Evolutionary conservation across 495 filamentous ascomycete genomes (phyloP).

Genomic region (Aspergillus sclerotiicarbonarius): DNA sequence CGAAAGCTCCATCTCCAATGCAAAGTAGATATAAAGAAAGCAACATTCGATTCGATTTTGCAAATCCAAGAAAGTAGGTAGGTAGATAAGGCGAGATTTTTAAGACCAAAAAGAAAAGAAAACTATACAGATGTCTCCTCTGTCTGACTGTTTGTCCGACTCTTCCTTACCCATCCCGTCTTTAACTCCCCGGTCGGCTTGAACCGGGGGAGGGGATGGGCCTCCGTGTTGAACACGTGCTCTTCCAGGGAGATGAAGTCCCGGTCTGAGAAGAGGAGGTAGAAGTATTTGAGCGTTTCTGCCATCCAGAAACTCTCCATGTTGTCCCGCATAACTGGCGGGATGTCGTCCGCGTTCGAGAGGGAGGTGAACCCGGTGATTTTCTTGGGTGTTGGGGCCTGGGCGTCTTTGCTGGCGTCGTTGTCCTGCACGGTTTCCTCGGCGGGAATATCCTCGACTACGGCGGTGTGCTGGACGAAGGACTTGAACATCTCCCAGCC

Average conservation of each 20-base stretch:
- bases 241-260: conserved; percentile 82
- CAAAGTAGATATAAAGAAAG: background rate
- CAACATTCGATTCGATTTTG: background rate
- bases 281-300: conserved; percentile 97
- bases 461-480: conserved; percentile 78
- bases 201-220: conserved; percentile 86
- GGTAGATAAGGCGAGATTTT: too few species aligned
- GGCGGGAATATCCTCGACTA: conserved; percentile 46
- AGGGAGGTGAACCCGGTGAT: conserved; percentile 75
- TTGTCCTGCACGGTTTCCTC: conserved; percentile 13
- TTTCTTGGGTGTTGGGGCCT: conserved; percentile 11
- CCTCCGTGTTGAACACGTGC: conserved; percentile 93
- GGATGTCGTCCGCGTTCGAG: conserved; percentile 67
- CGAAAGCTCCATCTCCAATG: background rate
- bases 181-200: conserved; percentile 71
- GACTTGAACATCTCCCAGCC: conserved; percentile 98
- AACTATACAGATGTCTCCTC: background rate
- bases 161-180: conserved; percentile 83
- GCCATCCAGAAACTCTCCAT: conserved; percentile 98
- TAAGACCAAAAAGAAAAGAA: background rate
- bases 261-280: conserved; percentile 83
- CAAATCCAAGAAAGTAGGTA: background rate
- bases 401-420: conserved; percentile 14
- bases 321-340: conserved; percentile 66
- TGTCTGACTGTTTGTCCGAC: conserved; percentile 32